Base-by-base conservation (phyloP, 371 early-diverging fungal genomes). In the Mucor indicus region DNA sequence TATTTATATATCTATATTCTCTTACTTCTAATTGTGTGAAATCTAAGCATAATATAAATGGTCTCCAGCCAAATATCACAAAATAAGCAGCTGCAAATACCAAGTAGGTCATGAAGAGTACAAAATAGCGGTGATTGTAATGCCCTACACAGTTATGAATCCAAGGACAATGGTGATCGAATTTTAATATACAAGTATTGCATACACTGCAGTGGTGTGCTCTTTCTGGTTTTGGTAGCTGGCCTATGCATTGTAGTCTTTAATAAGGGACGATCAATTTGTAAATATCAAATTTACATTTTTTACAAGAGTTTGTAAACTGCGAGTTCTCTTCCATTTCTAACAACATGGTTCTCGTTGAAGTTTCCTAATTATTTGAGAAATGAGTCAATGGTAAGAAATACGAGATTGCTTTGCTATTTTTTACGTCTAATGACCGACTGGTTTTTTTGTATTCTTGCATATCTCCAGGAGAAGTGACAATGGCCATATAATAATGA, bases 131-230 rank as follows among this genome's bases (percentile, higher is more conserved):
- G 62, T 92, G 89, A 61, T 92, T 92, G 53, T 67, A 72, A 60
- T 85, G 84, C 2, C 92, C 92, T 31, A 92, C 92, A 55, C 91
- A 88, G 49, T 84, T 90, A 45, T 88, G 85, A 38, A 91, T 79
- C 81, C 92, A 90, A 4, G 79, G 79, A 45, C 85, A 79, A 45
- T 80, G 80, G 47, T 86, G 86, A 58, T 85, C 86, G 63, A 83
- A 81, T 50, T 77, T 77, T 30, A 85, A 73, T 3, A 95, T 85
- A 56, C 96, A 97, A 20, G 72, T 57, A 36, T 88, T 83, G 61
- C 96, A 96, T 29, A 87, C 85, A 41, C 84, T 85, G 65, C 97
- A 96, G 59, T 96, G 97, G 59, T 96, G 95, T 10, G 93, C 80
- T 44, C 97, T 79, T 55, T 90, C 91, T 10, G 97, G 93, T 63